phyloP scores from a whole-genome alignment of 192 early-diverging fungal genomes.

The Piromyces finnis region DNA sequence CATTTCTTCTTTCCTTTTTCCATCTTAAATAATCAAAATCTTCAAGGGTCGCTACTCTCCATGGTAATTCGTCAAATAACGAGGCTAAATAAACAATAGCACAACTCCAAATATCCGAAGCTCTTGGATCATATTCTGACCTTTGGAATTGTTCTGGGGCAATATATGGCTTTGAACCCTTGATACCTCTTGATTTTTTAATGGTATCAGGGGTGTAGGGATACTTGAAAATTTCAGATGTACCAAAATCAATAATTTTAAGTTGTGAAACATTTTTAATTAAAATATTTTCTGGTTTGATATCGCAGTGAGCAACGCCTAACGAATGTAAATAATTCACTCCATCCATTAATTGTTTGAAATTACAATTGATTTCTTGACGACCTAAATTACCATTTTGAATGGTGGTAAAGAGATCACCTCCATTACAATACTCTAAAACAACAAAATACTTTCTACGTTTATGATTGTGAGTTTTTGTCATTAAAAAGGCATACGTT shows the following conservation, averaged over 20 bases:
- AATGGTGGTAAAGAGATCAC: slow-evolving; percentile 73
- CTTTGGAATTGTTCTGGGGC: slow-evolving; percentile 1
- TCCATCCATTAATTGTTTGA: slow-evolving; percentile 71
- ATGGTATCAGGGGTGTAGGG: neutral
- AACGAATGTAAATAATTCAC: slow-evolving; percentile 78
- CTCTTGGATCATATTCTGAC: neutral
- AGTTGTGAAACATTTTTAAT: neutral
- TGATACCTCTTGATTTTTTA: neutral
- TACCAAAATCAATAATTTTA: slow-evolving; percentile 3
- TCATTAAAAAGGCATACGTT: neutral
- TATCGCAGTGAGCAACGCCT: slow-evolving; percentile 92
- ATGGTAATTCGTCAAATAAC: neutral
- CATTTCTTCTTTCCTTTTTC: neutral
- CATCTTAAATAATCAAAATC: neutral
- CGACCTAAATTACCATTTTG: slow-evolving; percentile 48
- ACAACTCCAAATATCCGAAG: neutral
- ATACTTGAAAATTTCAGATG: neutral
- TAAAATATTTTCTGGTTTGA: slow-evolving; percentile 27
- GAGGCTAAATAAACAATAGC: neutral
- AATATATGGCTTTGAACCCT: neutral
- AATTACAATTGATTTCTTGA: slow-evolving; percentile 62
- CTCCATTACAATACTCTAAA: slow-evolving; percentile 90
- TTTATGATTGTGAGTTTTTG: neutral
- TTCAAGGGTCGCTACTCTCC: neutral
- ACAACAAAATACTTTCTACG: slow-evolving; percentile 35